Conservation (phyloP, 2,329 filamentous ascomycete genomes). For the Ascochyta koolunga region DNA sequence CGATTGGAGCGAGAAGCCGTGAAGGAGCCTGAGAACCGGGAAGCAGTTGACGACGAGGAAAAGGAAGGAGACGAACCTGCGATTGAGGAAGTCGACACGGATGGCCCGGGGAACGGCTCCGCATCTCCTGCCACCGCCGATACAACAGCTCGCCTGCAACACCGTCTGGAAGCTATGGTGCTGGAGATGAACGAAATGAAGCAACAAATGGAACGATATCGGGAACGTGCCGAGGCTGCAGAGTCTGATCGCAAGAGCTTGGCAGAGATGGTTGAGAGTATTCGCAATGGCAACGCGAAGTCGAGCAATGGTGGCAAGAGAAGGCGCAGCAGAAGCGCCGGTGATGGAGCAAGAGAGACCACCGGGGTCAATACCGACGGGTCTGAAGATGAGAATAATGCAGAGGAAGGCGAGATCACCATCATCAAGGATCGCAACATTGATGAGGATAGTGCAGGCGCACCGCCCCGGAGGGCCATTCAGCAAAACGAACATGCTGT, state of each 20-base stretch:
- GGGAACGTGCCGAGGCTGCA: slow-evolving; percentile 76
- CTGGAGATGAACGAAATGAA: slow-evolving; percentile 81
- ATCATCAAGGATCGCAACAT: slow-evolving; percentile 43
- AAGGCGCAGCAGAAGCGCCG: slow-evolving; percentile 34
- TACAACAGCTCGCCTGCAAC: slow-evolving; percentile 62
- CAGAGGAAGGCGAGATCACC: slow-evolving; percentile 45
- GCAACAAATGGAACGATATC: slow-evolving; percentile 78
- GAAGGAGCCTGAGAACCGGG: slow-evolving; percentile 39
- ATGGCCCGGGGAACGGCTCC: slow-evolving; percentile 29
- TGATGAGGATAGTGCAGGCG: slow-evolving; percentile 32
- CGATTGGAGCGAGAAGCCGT: slow-evolving; percentile 68
- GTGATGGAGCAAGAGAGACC: slow-evolving; percentile 18
- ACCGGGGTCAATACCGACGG: slow-evolving; percentile 22
- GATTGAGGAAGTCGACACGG: slow-evolving; percentile 20
- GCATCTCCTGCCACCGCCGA: slow-evolving; percentile 35
- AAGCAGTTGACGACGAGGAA: slow-evolving; percentile 27
- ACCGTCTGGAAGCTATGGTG: slow-evolving; percentile 76
- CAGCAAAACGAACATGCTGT: slow-evolving; percentile 42
- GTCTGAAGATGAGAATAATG: slow-evolving; percentile 26
- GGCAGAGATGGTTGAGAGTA: slow-evolving; percentile 84
- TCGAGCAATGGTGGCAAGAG: slow-evolving; percentile 43
- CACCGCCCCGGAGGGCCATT: slow-evolving; percentile 21
- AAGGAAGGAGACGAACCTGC: slow-evolving; percentile 18
- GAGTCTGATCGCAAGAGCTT: slow-evolving; percentile 81
- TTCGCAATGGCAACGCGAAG: slow-evolving; percentile 70